These are phyloP conservation scores for Mycena venus DNA, from an alignment of 768 basidiomycete genomes.

Conservation along the genomic window DNA sequence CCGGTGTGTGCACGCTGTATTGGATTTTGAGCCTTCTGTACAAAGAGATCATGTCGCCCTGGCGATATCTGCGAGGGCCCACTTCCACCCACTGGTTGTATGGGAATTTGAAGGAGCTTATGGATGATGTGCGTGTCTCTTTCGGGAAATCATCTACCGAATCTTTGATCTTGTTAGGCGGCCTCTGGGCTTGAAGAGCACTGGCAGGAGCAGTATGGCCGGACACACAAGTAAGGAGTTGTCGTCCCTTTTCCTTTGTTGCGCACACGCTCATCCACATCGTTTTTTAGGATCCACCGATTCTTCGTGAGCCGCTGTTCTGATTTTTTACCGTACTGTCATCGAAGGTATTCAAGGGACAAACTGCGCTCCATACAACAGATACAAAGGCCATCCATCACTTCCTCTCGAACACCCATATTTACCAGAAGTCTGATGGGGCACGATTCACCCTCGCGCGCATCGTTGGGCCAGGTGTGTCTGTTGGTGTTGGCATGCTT, in stretches of 20 bases:
- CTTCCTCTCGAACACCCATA: constrained; percentile 67
- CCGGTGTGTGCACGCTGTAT: background rate
- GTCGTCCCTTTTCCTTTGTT: no score
- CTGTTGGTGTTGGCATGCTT: background rate
- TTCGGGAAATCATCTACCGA: background rate
- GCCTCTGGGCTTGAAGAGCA: no score
- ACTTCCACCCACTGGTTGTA: background rate
- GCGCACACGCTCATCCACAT: no score
- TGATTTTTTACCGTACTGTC: background rate
- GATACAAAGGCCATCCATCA: constrained; percentile 77
- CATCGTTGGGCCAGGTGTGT: constrained; percentile 58
- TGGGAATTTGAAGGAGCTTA: background rate
- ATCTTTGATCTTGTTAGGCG: no score
- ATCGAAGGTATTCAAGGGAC: constrained; percentile 51
- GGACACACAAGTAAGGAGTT: no score
- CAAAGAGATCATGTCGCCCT: background rate
- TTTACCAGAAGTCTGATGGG: constrained; percentile 68
- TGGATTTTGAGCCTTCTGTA: background rate
- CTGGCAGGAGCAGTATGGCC: no score
- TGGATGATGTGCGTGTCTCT: background rate
- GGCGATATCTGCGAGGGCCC: background rate
- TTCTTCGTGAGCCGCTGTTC: no score
- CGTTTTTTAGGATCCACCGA: no score
- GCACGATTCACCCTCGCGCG: constrained; percentile 51
- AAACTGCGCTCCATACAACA: no score